These are phyloP conservation scores for Avena insularis DNA, from an alignment of 176 grass and related monocot species.

Conservation along the genomic window DNA sequence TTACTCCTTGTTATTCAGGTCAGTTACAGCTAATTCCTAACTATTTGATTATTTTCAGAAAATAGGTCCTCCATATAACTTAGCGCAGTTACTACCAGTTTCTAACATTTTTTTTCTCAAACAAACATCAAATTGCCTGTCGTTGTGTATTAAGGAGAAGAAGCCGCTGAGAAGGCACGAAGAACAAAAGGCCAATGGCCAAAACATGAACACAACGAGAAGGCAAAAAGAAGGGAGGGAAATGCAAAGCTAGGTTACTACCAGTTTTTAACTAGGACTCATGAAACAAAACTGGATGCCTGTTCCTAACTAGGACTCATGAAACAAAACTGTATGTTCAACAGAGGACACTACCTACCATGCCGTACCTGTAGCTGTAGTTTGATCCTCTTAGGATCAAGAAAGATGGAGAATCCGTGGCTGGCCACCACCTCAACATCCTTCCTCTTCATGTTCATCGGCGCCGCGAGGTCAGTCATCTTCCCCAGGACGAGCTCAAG, in stretches of 20 bases:
- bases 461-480: slow-evolving; percentile 46
- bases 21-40: background rate
- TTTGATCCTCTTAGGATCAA: slow-evolving; percentile 66
- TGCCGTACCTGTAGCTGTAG: slow-evolving; percentile 41
- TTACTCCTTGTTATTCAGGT: background rate
- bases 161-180: background rate
- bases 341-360: background rate
- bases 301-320: background rate
- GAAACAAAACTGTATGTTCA: background rate
- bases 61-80: background rate
- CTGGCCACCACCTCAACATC: slow-evolving; percentile 43
- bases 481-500: background rate
- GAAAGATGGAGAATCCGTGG: slow-evolving; percentile 55
- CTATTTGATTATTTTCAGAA: background rate
- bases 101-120: background rate
- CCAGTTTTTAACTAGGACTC: background rate
- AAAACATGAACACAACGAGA: background rate
- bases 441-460: slow-evolving; percentile 66
- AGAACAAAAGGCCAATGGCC: background rate
- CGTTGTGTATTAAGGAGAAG: background rate
- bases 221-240: background rate
- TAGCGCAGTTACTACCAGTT: background rate
- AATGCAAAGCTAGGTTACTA: background rate
- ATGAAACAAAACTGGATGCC: background rate
- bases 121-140: background rate